Base-by-base conservation (phyloP, 2,329 filamentous ascomycete species). In the Coniella vitis region DNA sequence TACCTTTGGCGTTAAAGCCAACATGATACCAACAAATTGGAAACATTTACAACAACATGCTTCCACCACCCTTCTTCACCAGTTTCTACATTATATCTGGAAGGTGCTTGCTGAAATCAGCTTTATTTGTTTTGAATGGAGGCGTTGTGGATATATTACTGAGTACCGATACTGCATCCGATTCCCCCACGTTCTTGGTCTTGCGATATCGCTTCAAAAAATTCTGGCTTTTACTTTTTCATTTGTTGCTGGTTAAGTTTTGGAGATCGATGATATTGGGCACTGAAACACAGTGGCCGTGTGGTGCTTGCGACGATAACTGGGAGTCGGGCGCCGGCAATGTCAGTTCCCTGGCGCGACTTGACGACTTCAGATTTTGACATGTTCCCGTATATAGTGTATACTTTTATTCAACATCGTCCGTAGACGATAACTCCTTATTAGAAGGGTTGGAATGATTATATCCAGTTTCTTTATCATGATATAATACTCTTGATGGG, bases 81-180 rank as follows among this genome's bases (percentile, higher is more conserved):
- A 39, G 13, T 14, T 39, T 8, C 22, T 19, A 31, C 38, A 41
- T 40, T 19, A 47, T 52, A 49, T 42, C 50, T 42, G 14, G 47
- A 48, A 42, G 47, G 36, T 31, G 50, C 29, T 40, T 45, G 40
- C 22, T 41, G 31, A 44, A 45, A 37, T 35, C 41, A 40, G 31
- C 34, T 47, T 42, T 45, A 47, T 25, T 37, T 44, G 20, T 36
- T 47, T 46, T 45, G 42, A 52, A 46, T 46, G 47, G 48, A n/a
- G 50, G 50, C 50, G 50, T 52, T 52, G 42, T 43, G 50, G 50
- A 52, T 47, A 29, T 29, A 5, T 16, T 41, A 39, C 38, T 32
- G 29, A 42, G 12, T 46, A 34, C 40, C 39, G 48, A 39, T 16
- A 52, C n/a, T 43, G 37, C 42, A 42, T 39, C 42, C 37, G 38